Evolutionary conservation across 2,329 filamentous ascomycete genomes (phyloP).

Genomic region (Ambrosiella xylebori): DNA sequence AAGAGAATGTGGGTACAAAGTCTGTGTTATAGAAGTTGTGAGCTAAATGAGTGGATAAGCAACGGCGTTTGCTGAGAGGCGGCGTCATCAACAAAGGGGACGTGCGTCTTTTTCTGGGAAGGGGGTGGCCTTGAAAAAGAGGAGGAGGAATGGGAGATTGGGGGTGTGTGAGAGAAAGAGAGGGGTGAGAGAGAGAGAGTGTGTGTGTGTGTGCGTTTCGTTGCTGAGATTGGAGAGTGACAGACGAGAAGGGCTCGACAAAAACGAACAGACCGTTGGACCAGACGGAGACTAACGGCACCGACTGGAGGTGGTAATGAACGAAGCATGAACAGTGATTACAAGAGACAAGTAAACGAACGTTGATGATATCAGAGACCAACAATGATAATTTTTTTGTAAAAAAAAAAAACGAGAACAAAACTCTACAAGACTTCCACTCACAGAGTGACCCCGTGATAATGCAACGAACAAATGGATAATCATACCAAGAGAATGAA

Average conservation of each 20-base stretch:
- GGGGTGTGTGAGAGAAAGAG: neutral
- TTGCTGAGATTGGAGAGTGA: neutral
- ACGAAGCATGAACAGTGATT: neutral
- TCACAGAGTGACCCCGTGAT: too few relatives aligned
- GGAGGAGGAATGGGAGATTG: neutral
- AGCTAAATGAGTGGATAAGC: constrained; percentile 2
- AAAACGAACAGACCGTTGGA: neutral
- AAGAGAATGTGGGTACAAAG: constrained; percentile 2
- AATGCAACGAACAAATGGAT: neutral
- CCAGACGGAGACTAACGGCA: neutral
- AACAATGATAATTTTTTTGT: too few relatives aligned
- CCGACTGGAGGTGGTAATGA: neutral
- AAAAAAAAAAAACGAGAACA: neutral
- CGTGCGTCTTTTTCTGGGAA: constrained; percentile 3
- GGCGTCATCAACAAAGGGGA: constrained; percentile 6
- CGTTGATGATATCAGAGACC: neutral
- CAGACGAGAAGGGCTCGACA: neutral
- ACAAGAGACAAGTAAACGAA: constrained; percentile 4
- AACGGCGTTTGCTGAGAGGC: neutral
- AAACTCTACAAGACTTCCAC: too few relatives aligned
- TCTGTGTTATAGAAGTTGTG: constrained; percentile 1
- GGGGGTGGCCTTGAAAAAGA: neutral
- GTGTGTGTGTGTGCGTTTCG: neutral
- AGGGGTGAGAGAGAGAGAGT: neutral
- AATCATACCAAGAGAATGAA: neutral